A percentile compares a stretch with the other conserved stretches of the same genome.
Conservation (phyloP, 2,329 filamentous ascomycete genomes). For the Fusarium brachygibbosum region DNA sequence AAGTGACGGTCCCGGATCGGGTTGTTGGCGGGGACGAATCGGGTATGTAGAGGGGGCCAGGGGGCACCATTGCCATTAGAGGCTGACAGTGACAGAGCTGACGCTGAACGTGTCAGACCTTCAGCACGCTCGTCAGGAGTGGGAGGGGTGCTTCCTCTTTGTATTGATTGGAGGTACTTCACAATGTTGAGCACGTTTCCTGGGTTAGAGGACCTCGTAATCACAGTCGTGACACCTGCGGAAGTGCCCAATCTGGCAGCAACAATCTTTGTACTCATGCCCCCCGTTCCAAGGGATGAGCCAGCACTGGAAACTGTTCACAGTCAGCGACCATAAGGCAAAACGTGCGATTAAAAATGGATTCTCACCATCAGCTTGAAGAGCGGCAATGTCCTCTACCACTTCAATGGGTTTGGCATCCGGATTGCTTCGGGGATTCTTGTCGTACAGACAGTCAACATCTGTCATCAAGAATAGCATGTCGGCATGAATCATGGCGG, state of each 20-base stretch:
- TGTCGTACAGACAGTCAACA: conserved; percentile 96
- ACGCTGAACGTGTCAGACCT: conserved; percentile 57
- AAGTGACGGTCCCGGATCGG: conserved; percentile 95
- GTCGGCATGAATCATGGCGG: conserved; percentile 96
- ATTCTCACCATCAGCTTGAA: conserved; percentile 82
- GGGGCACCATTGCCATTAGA: conserved; percentile 44
- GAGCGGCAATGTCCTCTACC: conserved; percentile 85
- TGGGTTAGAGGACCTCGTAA: conserved; percentile 92
- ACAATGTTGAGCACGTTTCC: conserved; percentile 93
- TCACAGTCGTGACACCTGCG: conserved; percentile 94
- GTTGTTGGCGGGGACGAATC: conserved; percentile 86
- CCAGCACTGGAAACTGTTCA: conserved; percentile 84
- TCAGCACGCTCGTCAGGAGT: conserved; percentile 51
- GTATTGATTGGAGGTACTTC: conserved; percentile 64
- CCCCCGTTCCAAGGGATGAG: conserved; percentile 90
- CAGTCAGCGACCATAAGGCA: conserved; percentile 31
- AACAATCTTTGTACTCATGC: conserved; percentile 98
- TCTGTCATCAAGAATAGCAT: conserved; percentile 99
- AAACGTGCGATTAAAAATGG: not conserved
- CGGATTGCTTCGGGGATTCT: conserved; percentile 87
- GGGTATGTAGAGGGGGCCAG: conserved; percentile 83
- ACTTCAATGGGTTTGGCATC: conserved; percentile 92
- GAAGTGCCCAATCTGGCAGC: conserved; percentile 93
- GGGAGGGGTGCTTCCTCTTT: conserved; percentile 35
- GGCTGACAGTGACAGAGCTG: conserved; percentile 57